Percentiles rank a stretch among this genome's conserved stretches.
Conservation (phyloP, 352 stramenopile genomes). For the Phytophthora sp. region DNA sequence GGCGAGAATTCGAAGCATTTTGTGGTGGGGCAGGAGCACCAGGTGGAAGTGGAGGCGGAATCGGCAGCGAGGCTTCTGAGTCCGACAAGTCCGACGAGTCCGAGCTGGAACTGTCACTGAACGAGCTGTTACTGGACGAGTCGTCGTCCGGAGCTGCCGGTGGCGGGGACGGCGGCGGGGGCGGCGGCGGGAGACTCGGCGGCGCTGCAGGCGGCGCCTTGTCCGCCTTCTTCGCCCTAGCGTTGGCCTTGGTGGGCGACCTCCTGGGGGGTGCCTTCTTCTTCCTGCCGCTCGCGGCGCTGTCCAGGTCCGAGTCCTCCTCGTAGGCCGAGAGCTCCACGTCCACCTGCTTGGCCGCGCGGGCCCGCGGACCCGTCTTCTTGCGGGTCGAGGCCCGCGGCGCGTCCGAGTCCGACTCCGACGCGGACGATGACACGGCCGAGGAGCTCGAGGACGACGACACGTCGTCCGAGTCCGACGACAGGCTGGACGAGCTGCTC, state of each 20-base stretch:
- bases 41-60: slow-evolving; percentile 28
- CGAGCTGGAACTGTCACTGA: slow-evolving; percentile 62
- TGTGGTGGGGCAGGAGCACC: slow-evolving; percentile 3
- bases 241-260: slow-evolving; percentile 31
- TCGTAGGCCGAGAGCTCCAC: slow-evolving; percentile 30
- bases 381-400: slow-evolving; percentile 28
- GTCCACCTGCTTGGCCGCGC: slow-evolving; percentile 1
- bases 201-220: slow-evolving; percentile 10
- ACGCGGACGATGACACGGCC: slow-evolving; percentile 44
- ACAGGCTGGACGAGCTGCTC: slow-evolving; percentile 79
- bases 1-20: slow-evolving; percentile 20
- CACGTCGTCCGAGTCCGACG: slow-evolving; percentile 70
- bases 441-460: slow-evolving; percentile 55
- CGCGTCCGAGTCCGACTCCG: slow-evolving; percentile 40
- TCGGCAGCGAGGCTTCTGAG: slow-evolving; percentile 35
- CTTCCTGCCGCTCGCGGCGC: not conserved
- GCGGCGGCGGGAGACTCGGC: slow-evolving; percentile 32
- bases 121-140: slow-evolving; percentile 57
- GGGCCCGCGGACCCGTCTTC: slow-evolving; percentile 12
- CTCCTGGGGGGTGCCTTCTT: slow-evolving; percentile 27
- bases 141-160: slow-evolving; percentile 27
- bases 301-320: slow-evolving; percentile 41
- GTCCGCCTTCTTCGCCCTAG: slow-evolving; percentile 25
- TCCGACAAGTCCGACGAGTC: slow-evolving; percentile 53
- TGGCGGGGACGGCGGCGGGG: slow-evolving; percentile 39